Percentiles rank a stretch among this genome's conserved stretches.
Conservation (phyloP, 352 stramenopile genomes). For the Pythium vanterpoolii region DNA sequence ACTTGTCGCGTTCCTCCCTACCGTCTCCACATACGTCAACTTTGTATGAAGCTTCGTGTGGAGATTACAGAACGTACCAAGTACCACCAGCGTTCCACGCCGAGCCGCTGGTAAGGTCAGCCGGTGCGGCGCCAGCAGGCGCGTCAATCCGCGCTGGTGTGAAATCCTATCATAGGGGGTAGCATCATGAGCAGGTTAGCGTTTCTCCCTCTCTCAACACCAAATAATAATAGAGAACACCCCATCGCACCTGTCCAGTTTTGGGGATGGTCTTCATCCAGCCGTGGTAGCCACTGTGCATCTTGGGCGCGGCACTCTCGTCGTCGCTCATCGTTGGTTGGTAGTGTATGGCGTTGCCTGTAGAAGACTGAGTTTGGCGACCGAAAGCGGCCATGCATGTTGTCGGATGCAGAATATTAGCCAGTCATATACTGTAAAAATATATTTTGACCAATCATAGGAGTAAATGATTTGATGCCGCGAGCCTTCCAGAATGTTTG, state of each 20-base stretch:
- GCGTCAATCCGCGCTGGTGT: conserved; percentile 70
- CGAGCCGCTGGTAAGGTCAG: conserved; percentile 40
- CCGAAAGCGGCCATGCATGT: neutral
- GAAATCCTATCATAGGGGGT: conserved; percentile 56
- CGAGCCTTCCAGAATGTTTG: conserved; percentile 5
- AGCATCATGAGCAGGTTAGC: neutral
- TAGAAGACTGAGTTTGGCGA: conserved; percentile 3
- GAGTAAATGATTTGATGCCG: neutral
- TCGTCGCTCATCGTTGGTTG: conserved; percentile 69
- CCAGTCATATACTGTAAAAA: conserved; percentile 8
- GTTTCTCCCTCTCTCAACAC: neutral
- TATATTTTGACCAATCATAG: conserved; percentile 18
- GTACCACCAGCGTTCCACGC: conserved; percentile 80
- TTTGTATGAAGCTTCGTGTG: neutral
- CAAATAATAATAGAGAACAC: neutral
- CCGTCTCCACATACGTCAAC: neutral
- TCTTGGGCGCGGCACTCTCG: conserved; percentile 45
- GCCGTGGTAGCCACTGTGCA: conserved; percentile 81
- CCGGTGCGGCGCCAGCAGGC: conserved; percentile 13
- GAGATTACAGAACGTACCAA: conserved; percentile 38
- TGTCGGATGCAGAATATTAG: conserved; percentile 4
- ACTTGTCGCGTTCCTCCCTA: conserved; percentile 84
- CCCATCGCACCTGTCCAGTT: conserved; percentile 54
- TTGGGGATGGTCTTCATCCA: conserved; percentile 88
- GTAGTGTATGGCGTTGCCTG: neutral